These are phyloP conservation scores for Chlamydomonas sp. DNA, from an alignment of 139 green algal species.

Conservation along the genomic window DNA sequence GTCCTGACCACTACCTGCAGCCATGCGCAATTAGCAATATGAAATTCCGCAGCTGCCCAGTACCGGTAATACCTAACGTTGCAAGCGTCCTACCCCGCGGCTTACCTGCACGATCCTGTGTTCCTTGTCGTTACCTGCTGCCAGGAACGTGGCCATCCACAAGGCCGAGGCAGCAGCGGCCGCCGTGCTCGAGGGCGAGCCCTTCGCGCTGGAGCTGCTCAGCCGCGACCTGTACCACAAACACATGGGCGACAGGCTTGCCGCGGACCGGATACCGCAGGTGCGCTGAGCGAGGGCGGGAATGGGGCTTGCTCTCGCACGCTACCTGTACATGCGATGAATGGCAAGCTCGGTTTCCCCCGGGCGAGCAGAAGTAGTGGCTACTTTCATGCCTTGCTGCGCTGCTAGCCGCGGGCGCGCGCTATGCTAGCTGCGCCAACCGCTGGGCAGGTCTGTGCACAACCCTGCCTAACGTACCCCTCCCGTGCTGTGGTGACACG, in stretches of 20 bases:
- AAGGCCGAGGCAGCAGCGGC: neutral
- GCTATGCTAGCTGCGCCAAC: too few relatives aligned
- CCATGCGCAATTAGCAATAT: too few relatives aligned
- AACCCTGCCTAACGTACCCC: too few relatives aligned
- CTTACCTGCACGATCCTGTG: neutral
- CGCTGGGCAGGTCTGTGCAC: too few relatives aligned
- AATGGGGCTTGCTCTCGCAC: neutral
- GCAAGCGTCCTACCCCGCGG: neutral
- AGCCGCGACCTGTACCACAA: conserved; percentile 48
- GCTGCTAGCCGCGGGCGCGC: too few relatives aligned
- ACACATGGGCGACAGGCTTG: conserved; percentile 35
- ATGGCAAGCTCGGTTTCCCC: too few relatives aligned
- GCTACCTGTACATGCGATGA: neutral
- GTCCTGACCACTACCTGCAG: too few relatives aligned
- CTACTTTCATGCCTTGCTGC: too few relatives aligned
- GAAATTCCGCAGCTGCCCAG: neutral
- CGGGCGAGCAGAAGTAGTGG: too few relatives aligned
- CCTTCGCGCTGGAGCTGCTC: conserved; percentile 51
- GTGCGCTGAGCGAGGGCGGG: too few relatives aligned
- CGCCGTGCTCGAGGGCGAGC: conserved; percentile 36
- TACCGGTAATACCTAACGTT: neutral
- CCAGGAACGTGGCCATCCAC: conserved; percentile 45
- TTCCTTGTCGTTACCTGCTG: neutral
- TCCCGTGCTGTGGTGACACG: too few relatives aligned
- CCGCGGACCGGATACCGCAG: neutral